These are phyloP conservation scores for Chrysoporthe austroafricana DNA, from an alignment of 2,329 filamentous ascomycete genomes.

Conservation along the genomic window DNA sequence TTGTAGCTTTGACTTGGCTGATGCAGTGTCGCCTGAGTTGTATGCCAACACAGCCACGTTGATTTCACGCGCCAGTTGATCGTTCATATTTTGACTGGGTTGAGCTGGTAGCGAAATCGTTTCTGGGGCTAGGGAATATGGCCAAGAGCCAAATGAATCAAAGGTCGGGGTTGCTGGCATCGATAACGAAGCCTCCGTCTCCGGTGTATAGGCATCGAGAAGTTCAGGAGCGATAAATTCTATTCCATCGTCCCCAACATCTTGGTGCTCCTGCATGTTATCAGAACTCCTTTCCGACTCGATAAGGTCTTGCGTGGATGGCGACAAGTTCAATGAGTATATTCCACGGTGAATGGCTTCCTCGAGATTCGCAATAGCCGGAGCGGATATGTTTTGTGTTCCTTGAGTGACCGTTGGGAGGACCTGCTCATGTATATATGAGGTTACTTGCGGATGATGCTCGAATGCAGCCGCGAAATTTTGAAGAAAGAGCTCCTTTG, in stretches of 20 bases:
- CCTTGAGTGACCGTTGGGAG: not conserved
- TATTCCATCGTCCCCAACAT: not conserved
- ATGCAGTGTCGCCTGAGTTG: conserved; percentile 10
- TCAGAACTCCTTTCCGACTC: not conserved
- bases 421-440: conserved; percentile 1
- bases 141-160: not conserved
- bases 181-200: not conserved
- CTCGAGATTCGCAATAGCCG: not conserved
- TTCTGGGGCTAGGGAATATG: not conserved
- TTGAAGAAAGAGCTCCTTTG: conserved; percentile 9
- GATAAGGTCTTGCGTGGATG: conserved; percentile 13
- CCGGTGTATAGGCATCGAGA: not conserved
- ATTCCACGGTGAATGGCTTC: not conserved
- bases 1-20: conserved; percentile 13
- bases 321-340: not conserved
- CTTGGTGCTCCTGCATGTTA: not conserved
- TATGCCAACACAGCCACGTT: conserved; percentile 12
- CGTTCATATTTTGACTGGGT: not conserved
- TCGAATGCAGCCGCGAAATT: conserved; percentile 16
- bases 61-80: conserved; percentile 5
- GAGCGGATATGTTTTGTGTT: not conserved
- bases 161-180: not conserved
- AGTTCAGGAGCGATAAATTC: not conserved
- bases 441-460: conserved; percentile 10
- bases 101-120: not conserved